Conservation (phyloP, 805 yeast genomes). For the Hanseniaspora valbyensis region DNA sequence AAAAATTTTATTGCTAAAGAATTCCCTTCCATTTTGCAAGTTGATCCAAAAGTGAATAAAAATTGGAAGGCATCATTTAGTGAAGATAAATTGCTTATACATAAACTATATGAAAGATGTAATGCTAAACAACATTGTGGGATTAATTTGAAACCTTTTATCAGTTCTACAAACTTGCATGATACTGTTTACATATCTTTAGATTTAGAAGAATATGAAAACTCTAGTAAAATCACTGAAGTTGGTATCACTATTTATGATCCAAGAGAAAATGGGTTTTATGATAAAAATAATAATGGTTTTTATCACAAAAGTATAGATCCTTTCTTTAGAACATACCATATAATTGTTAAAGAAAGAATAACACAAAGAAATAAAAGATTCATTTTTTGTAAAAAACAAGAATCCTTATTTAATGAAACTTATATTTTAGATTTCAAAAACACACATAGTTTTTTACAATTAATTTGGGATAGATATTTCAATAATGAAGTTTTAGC, state of each 20-base stretch:
- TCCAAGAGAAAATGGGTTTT: constrained; percentile 35
- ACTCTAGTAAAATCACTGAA: constrained; percentile 38
- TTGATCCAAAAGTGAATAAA: not conserved
- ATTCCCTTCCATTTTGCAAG: not conserved
- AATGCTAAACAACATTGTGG: not conserved
- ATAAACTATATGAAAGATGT: not conserved
- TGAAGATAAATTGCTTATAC: not conserved
- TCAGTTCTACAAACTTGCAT: constrained; percentile 15
- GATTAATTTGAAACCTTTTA: not conserved
- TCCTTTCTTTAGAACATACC: constrained; percentile 21
- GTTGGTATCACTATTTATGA: constrained; percentile 49
- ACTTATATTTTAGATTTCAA: constrained; percentile 33
- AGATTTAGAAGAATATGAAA: constrained; percentile 51
- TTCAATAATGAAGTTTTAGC: constrained; percentile 26
- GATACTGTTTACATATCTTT: constrained; percentile 35
- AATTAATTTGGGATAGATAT: constrained; percentile 36
- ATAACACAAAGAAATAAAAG: constrained; percentile 37
- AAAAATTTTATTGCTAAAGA: not conserved
- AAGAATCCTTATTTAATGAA: constrained; percentile 41
- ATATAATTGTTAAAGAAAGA: constrained; percentile 38
- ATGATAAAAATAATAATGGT: constrained; percentile 31
- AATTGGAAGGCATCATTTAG: not conserved
- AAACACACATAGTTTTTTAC: constrained; percentile 33
- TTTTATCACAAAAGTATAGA: not conserved
- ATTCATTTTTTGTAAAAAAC: constrained; percentile 45